Conservation (phyloP, 169 alveolate genomes). For the Plasmodium berghei region DNA sequence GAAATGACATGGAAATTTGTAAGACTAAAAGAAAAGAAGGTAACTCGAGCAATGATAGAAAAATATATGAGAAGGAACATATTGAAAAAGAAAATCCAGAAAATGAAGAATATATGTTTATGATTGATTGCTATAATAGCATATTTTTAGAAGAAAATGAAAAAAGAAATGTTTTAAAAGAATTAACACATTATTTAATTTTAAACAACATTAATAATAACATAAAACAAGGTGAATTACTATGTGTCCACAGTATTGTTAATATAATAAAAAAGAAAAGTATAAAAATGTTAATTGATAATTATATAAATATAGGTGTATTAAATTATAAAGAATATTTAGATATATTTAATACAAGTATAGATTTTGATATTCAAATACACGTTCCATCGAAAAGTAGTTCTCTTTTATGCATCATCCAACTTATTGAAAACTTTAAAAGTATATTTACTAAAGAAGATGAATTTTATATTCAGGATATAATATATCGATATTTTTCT, state of each 20-base stretch:
- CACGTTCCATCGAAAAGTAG: conserved; percentile 75
- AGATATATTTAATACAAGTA: conserved; percentile 73
- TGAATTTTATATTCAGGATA: conserved; percentile 55
- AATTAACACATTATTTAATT: conserved; percentile 84
- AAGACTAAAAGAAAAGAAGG: background rate
- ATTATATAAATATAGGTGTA: conserved; percentile 83
- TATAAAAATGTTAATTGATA: conserved; percentile 82
- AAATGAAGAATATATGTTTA: conserved; percentile 12
- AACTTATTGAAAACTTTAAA: conserved; percentile 66
- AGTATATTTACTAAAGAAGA: conserved; percentile 46
- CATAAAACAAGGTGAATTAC: conserved; percentile 82
- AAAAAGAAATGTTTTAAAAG: conserved; percentile 76
- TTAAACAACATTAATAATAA: conserved; percentile 85
- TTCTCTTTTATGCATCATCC: conserved; percentile 67
- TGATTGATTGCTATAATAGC: conserved; percentile 69
- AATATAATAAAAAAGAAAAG: conserved; percentile 86
- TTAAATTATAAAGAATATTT: conserved; percentile 68
- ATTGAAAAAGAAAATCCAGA: background rate
- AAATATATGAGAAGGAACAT: background rate
- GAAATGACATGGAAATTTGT: background rate
- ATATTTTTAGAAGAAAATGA: conserved; percentile 34
- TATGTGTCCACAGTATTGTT: conserved; percentile 86
- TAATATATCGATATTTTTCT: conserved; percentile 56
- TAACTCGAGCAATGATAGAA: background rate
- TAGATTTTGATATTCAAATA: conserved; percentile 72